Percentiles rank a stretch among this genome's conserved stretches.
Conservation (phyloP, 2,329 filamentous ascomycete species). For the Venturia pyrina region DNA sequence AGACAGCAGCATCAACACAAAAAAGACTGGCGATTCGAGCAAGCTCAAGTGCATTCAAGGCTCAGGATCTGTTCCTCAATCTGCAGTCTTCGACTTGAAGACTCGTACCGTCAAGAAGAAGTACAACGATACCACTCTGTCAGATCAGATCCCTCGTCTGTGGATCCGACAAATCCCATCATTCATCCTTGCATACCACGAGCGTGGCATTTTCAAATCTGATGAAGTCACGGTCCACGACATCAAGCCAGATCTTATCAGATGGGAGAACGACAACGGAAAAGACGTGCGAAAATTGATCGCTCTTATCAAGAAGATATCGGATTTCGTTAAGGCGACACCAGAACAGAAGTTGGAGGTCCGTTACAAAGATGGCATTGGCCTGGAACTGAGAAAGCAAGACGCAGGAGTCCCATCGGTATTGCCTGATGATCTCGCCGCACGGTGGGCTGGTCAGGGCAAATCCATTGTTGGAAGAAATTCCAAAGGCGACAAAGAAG, state of each 20-base stretch:
- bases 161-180: conserved; percentile 43
- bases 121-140: conserved; percentile 25
- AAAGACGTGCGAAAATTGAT: conserved; percentile 20
- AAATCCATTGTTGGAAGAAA: neutral
- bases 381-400: conserved; percentile 28
- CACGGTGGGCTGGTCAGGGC: conserved; percentile 10
- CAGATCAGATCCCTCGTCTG: conserved; percentile 33
- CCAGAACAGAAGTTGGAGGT: conserved; percentile 23
- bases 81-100: conserved; percentile 43
- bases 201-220: conserved; percentile 31
- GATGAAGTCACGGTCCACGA: conserved; percentile 30
- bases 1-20: conserved; percentile 13
- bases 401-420: conserved; percentile 14
- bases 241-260: conserved; percentile 24
- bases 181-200: conserved; percentile 43
- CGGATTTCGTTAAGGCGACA: conserved; percentile 19
- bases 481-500: neutral
- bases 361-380: conserved; percentile 20
- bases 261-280: conserved; percentile 35
- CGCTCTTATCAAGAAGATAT: conserved; percentile 23
- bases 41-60: conserved; percentile 19
- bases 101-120: conserved; percentile 26
- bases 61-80: conserved; percentile 27
- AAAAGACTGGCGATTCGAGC: neutral
- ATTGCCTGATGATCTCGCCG: conserved; percentile 20